These are phyloP conservation scores for Ganoderma multipileum DNA, from an alignment of 1,284 basidiomycete species.

Conservation along the genomic window DNA sequence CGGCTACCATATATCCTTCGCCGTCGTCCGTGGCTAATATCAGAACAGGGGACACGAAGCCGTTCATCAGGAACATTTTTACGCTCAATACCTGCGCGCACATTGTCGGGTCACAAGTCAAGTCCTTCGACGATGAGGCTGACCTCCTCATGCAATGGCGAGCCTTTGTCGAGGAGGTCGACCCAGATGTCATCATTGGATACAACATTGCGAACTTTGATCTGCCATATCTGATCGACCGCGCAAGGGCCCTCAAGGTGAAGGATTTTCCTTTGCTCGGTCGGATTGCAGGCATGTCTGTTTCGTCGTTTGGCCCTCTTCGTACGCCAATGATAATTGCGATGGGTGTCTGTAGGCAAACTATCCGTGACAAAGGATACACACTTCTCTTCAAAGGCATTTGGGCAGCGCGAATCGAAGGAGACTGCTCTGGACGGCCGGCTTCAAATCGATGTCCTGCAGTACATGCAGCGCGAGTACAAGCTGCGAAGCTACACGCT, in stretches of 20 bases:
- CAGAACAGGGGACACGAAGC: slow-evolving; percentile 81
- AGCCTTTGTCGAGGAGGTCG: slow-evolving; percentile 85
- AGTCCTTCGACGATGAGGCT: slow-evolving; percentile 82
- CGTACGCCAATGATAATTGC: background rate
- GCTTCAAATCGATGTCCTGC: slow-evolving; percentile 91
- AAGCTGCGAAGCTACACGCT: slow-evolving; percentile 95
- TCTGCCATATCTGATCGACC: slow-evolving; percentile 91
- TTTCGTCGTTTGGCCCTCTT: background rate
- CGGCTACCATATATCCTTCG: slow-evolving; percentile 21
- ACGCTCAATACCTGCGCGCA: slow-evolving; percentile 92
- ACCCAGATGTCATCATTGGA: slow-evolving; percentile 93
- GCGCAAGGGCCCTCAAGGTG: slow-evolving; percentile 83
- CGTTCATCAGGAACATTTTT: slow-evolving; percentile 96
- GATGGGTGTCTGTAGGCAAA: slow-evolving; percentile 53
- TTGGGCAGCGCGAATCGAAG: slow-evolving; percentile 94
- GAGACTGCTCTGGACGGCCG: slow-evolving; percentile 90
- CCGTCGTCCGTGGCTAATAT: slow-evolving; percentile 10
- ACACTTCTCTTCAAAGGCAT: slow-evolving; percentile 96
- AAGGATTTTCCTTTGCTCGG: slow-evolving; percentile 82
- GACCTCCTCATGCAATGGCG: slow-evolving; percentile 82
- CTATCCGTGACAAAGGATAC: slow-evolving; percentile 87
- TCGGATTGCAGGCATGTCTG: slow-evolving; percentile 67
- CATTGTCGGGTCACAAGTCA: slow-evolving; percentile 94
- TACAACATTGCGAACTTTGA: slow-evolving; percentile 95
- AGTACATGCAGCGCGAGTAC: slow-evolving; percentile 97